Evolutionary conservation across 2,329 filamentous ascomycete genomes (phyloP).

Genomic region (Hymenoscyphus scutula): DNA sequence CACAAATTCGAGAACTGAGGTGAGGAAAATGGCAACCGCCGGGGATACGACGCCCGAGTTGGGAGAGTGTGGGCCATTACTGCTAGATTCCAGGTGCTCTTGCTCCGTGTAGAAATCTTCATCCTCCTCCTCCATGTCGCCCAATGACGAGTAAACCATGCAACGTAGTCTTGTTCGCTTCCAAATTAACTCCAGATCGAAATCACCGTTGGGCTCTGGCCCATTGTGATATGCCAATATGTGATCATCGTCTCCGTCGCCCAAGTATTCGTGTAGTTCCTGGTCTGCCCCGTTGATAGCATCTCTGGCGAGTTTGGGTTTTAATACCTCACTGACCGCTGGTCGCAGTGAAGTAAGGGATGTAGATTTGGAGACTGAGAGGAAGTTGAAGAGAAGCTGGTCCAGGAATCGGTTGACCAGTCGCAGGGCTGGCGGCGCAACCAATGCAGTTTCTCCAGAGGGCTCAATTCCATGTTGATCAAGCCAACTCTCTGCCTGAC

Average conservation of each 20-base stretch:
- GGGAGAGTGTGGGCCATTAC: slow-evolving; percentile 55
- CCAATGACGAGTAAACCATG: slow-evolving; percentile 97
- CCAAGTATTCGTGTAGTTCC: slow-evolving; percentile 83
- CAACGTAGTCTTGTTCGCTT: slow-evolving; percentile 88
- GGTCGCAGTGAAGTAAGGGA: slow-evolving; percentile 72
- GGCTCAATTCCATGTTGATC: slow-evolving; percentile 66
- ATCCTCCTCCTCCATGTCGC: slow-evolving; percentile 96
- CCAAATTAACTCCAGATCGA: slow-evolving; percentile 92
- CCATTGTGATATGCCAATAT: slow-evolving; percentile 52
- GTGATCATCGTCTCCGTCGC: slow-evolving; percentile 74
- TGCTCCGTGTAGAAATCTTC: slow-evolving; percentile 86
- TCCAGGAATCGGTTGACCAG: slow-evolving; percentile 92
- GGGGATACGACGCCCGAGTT: slow-evolving; percentile 72
- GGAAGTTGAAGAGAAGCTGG: slow-evolving; percentile 85
- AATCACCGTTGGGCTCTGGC: slow-evolving; percentile 55
- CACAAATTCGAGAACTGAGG: slow-evolving; percentile 90
- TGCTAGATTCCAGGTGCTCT: slow-evolving; percentile 62
- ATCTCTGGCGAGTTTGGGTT: slow-evolving; percentile 82
- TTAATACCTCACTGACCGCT: slow-evolving; percentile 82
- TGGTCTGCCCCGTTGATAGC: slow-evolving; percentile 81
- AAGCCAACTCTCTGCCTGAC: slow-evolving; percentile 66
- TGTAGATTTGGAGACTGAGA: slow-evolving; percentile 77
- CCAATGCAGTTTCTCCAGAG: slow-evolving; percentile 65
- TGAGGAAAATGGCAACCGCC: slow-evolving; percentile 91
- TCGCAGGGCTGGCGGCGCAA: slow-evolving; percentile 69